Base-by-base conservation (phyloP, 805 yeast genomes). In the Saccharomycopsis olivae region DNA sequence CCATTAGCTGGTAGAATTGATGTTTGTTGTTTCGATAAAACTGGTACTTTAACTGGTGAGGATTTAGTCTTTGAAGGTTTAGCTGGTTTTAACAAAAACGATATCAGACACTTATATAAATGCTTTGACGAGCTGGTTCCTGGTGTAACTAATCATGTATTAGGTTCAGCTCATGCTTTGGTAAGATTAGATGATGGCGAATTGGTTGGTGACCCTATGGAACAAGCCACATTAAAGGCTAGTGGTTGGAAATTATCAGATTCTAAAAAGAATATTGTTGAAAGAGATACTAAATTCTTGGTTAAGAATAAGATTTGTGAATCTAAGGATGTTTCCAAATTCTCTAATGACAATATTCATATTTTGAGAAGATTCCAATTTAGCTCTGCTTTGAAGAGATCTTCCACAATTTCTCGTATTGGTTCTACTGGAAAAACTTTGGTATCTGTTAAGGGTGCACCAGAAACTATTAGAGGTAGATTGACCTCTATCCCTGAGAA, bases 131-230 rank as follows among this genome's bases (percentile, higher is more conserved):
- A 64, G 5, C 81, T 78, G 33, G 86, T 85, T 38, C 89, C 95
- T 5, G 65, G 59, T 23, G 69, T 73, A 33, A 78, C 94, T 8
- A 65, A 75, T 30, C 67, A 71, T 46, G 86, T 84, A 29, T 70
- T 92, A 48, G 97, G 96, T 47, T 78, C 96, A 42, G 96, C 95
- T 27, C 98, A 92, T 60, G 97, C 98, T 21, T 70, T 92, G 49
- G 98, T 92, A 20, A 76, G 78, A 53, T 69, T 92, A 46, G 96
- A 92, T 53, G 95, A 88, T 57, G 98, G 97, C 52, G 97, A 92
- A 47, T 75, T 88, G 51, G 98, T 92, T 46, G 98, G 98, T 62
- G 98, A 92, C 56, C 96, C 98, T 48, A 89, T 92, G 97, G 98
- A 92, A 64, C 86, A 87, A 62, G 96, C 94, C 20, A 92, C 98